phyloP scores from a whole-genome alignment of 169 alveolate genomes.

The Theileria sp. region DNA sequence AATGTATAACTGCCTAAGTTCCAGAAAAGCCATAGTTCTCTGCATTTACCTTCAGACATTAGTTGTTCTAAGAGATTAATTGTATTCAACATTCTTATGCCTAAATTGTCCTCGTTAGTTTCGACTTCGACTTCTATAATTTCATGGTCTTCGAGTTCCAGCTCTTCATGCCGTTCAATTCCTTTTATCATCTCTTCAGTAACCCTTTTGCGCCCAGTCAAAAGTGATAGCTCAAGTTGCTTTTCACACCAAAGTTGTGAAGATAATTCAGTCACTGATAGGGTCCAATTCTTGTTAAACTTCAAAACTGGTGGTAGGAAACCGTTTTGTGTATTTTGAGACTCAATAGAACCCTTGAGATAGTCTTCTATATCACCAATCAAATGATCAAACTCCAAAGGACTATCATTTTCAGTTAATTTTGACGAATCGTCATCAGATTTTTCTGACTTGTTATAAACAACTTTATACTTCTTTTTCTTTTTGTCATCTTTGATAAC shows the following conservation, averaged over 20 bases:
- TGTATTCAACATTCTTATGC: constrained; percentile 72
- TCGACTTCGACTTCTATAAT: constrained; percentile 72
- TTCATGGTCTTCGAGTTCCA: constrained; percentile 79
- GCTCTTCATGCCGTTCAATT: constrained; percentile 74
- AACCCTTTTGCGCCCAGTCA: constrained; percentile 74
- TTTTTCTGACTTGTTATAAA: constrained; percentile 3
- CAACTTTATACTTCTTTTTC: constrained; percentile 21
- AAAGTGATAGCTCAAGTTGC: constrained; percentile 71
- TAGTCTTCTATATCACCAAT: constrained; percentile 64
- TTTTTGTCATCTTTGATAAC: neutral
- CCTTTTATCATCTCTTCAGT: constrained; percentile 79
- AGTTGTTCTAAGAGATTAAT: constrained; percentile 69
- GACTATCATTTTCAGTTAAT: constrained; percentile 3
- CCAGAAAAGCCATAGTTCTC: constrained; percentile 80
- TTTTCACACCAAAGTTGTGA: constrained; percentile 81
- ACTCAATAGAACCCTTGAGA: constrained; percentile 21
- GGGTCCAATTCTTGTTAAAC: constrained; percentile 71
- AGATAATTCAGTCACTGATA: constrained; percentile 76
- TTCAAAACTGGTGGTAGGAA: constrained; percentile 66
- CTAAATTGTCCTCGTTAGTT: constrained; percentile 76
- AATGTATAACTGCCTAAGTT: constrained; percentile 67
- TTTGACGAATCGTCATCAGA: neutral
- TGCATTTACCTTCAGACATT: constrained; percentile 67
- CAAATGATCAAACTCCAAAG: constrained; percentile 19
- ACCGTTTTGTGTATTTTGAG: constrained; percentile 15